Evolutionary conservation across 2,329 filamentous ascomycete genomes (phyloP), one percentile per base, ranked within the genome.

Genomic region (Exophiala xenobiotica): DNA sequence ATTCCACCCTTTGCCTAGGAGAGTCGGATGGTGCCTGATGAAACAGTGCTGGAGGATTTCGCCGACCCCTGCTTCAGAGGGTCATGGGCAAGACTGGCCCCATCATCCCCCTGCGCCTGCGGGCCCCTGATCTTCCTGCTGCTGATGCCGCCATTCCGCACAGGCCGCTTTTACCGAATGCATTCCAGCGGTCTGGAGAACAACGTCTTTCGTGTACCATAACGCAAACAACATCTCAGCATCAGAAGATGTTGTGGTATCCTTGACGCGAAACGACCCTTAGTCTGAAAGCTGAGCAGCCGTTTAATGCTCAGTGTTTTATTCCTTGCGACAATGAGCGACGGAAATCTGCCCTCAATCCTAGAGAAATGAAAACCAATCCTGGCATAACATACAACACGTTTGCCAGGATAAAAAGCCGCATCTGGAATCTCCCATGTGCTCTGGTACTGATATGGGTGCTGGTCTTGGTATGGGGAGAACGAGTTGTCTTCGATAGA

Each of bases 391-490:
- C 23, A 46, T 52, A 46, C 43, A 40, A 46, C 41, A 27, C 47
- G 16, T 23, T 52, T 29, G 27, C 35, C 42, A 49, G 49, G 33
- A 42, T 58, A 33, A 58, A 41, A 41, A 23, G 22, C 23, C 55
- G 46, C 7, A 49, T 55, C 20, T 49, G 50, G 22, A 58, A 43
- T 42, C 29, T 58, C 8, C 43, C 54, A 8, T 42, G 52, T 19
- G 46, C 85, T 12, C 68, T 95, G 58, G 81, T 88, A 14, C 66
- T 80, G 9, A 53, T 91, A 39, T 99, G 93, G 92, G 63, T 90
- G 33, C 68, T 88, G 18, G 78, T 87, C 16, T 64, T 99, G 56
- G 81, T 93, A 59, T 93, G 88, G 83, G 90, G 92, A 1, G 93
- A 99, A 74, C 78, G 87, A 53, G 87, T 81, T 70, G 79, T 86